phyloP scores from a whole-genome alignment of 805 yeast genomes.

The Kluyveromyces dobzhanskii region DNA sequence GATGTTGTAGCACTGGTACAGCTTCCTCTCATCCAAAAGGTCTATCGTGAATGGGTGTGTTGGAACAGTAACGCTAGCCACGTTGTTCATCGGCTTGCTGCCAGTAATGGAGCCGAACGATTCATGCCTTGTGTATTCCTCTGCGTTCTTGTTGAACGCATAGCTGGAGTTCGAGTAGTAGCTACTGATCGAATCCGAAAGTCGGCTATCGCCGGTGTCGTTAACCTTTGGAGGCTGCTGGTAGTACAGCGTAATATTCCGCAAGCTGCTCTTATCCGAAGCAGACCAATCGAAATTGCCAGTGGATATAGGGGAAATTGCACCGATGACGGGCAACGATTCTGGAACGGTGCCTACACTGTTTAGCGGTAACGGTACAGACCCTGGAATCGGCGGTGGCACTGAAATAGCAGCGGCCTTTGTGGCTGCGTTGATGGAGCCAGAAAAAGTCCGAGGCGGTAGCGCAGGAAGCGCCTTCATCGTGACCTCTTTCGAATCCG shows the following conservation, averaged over 20 bases:
- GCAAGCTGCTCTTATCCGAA: background rate
- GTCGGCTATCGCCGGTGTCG: slow-evolving; percentile 14
- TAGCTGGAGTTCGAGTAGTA: slow-evolving; percentile 28
- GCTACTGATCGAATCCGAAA: slow-evolving; percentile 26
- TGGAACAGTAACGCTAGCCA: slow-evolving; percentile 37
- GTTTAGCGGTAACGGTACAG: no score
- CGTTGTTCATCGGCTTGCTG: slow-evolving; percentile 25
- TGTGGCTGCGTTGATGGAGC: background rate
- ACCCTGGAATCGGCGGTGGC: background rate
- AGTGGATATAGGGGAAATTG: background rate
- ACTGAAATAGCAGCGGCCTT: background rate
- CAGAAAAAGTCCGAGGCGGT: slow-evolving; percentile 4
- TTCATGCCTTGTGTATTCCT: slow-evolving; percentile 18
- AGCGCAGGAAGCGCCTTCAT: slow-evolving; percentile 10
- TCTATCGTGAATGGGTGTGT: slow-evolving; percentile 49
- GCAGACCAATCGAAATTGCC: slow-evolving; percentile 2
- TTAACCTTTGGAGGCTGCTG: slow-evolving; percentile 11
- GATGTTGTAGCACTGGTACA: slow-evolving; percentile 38
- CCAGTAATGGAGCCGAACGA: slow-evolving; percentile 28
- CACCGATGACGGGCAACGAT: background rate
- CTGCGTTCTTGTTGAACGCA: slow-evolving; percentile 25
- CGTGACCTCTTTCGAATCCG: background rate
- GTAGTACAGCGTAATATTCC: background rate
- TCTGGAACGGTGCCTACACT: background rate
- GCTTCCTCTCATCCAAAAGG: slow-evolving; percentile 39